Evolutionary conservation across 1,284 basidiomycete genomes (phyloP), one percentile per base, ranked within the genome.

Genomic region (Apiotrichum laibachii): DNA sequence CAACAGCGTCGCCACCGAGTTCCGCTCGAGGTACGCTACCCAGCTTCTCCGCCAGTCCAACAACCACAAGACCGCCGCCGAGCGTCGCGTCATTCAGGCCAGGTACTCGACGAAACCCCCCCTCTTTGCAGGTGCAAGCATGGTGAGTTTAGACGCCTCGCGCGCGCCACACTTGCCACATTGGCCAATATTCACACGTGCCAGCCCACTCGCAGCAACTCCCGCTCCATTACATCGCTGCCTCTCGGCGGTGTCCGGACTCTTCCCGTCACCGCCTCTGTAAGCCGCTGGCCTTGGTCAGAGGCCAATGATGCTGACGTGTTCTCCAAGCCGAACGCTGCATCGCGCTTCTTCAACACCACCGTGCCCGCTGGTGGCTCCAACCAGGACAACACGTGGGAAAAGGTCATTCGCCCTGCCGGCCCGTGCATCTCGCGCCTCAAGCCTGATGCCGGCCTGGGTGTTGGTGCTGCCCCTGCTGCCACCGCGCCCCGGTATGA

Each of bases 1-100:
- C 48, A 50, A 50, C 19, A 40, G 22, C 19, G 6, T 50, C 22
- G 49, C 49, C 49, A 50, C 49, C 49, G 49, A 50, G 35, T 50
- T 50, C 35, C 49, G 49, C 19, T 39, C 49, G 15, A 37, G 49
- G 49, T 50, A 50, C 21, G 49, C 49, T n/a, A 40, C 19, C 12
- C 35, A 50, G 37, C 49, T 37, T 18, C 21, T 39, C 21, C 49
- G 49, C 21, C 49, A 50, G 35, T 40, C 12, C 49, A n/a, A 40
- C 15, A n/a, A 26, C 18, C 35, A 39, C 49, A 50, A 40, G 37
- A 34, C 35, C 13, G 16, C 49, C 7, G 49, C 49, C 49, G 49
- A 50, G 6, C 49, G 49, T 19, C 49, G 49, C 13, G 19, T 34
- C 19, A 50, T 50, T 19, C 49, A 50, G 21, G 49, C 49, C 37